Percentiles rank a stretch among this genome's conserved stretches.
These are phyloP conservation scores for Huntiella omanensis DNA, from an alignment of 2,329 filamentous ascomycete species.

Conservation along the genomic window DNA sequence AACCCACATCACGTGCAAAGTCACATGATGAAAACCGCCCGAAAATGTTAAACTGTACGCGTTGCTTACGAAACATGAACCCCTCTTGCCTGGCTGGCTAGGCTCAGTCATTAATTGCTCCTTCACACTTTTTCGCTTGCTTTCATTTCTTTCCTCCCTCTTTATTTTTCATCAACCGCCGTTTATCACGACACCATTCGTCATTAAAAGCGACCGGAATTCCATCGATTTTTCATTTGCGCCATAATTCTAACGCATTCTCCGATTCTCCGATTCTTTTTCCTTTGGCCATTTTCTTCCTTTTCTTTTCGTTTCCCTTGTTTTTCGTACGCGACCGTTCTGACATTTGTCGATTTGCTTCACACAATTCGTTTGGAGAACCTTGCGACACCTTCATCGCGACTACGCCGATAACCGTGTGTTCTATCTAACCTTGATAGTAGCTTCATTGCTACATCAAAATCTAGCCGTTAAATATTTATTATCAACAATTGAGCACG, in stretches of 20 bases:
- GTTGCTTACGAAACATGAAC: not conserved
- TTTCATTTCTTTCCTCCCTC: conserved; percentile 3
- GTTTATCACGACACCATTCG: not conserved
- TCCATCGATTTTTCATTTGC: not conserved
- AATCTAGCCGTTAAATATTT: too few species aligned
- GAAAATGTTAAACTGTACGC: not conserved
- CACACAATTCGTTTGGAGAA: too few species aligned
- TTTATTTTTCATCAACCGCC: not conserved
- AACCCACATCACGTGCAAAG: not conserved
- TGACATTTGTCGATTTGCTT: too few species aligned
- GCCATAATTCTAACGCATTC: not conserved
- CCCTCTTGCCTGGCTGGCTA: not conserved
- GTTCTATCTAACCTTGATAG: too few species aligned
- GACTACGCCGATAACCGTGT: too few species aligned
- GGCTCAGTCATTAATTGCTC: not conserved
- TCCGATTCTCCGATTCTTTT: not conserved
- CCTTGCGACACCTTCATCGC: too few species aligned
- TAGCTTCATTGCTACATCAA: too few species aligned
- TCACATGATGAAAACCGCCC: not conserved
- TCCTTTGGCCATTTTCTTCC: not conserved
- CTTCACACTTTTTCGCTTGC: not conserved
- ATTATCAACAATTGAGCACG: not conserved
- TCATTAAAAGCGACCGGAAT: not conserved
- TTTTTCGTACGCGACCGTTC: too few species aligned
- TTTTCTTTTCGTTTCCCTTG: too few species aligned